These are phyloP conservation scores for Fusarium circinatum DNA, from an alignment of 2,329 filamentous ascomycete genomes.

Conservation along the genomic window DNA sequence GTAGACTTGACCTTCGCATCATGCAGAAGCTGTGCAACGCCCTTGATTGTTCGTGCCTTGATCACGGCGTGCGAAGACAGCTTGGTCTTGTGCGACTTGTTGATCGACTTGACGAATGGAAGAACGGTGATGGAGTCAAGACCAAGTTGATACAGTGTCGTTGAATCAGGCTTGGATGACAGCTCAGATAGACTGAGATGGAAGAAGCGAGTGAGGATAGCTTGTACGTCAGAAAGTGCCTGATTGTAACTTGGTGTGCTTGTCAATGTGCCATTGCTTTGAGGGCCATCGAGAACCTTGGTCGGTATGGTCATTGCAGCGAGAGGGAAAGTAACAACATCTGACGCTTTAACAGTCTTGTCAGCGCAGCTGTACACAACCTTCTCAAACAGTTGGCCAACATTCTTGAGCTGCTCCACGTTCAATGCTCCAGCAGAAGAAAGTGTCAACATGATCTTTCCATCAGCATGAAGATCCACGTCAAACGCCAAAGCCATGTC, in stretches of 20 bases:
- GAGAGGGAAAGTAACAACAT: not conserved
- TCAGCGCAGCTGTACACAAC: not conserved
- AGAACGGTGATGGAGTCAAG: conserved; percentile 19
- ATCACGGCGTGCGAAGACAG: conserved; percentile 9
- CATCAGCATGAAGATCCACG: conserved; percentile 12
- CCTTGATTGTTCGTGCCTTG: conserved; percentile 7
- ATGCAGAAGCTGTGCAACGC: not conserved
- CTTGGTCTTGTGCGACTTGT: conserved; percentile 6
- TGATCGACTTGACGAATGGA: conserved; percentile 19
- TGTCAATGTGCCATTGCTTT: fast-evolving
- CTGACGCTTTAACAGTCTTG: not conserved
- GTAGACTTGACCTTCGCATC: not conserved
- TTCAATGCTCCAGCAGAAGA: not conserved
- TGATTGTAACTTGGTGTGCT: not conserved
- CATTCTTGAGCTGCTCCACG: not conserved
- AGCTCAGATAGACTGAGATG: not conserved
- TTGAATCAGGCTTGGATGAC: not conserved
- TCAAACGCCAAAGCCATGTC: conserved; percentile 22
- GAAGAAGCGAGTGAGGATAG: not conserved
- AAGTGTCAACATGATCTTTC: not conserved
- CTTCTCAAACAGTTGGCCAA: conserved; percentile 4
- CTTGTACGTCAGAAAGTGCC: not conserved
- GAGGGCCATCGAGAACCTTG: fast-evolving
- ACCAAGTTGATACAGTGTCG: conserved; percentile 13
- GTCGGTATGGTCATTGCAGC: fast-evolving